Conservation (phyloP, 202 grass and related monocot species). For the Digitaria exilis region DNA sequence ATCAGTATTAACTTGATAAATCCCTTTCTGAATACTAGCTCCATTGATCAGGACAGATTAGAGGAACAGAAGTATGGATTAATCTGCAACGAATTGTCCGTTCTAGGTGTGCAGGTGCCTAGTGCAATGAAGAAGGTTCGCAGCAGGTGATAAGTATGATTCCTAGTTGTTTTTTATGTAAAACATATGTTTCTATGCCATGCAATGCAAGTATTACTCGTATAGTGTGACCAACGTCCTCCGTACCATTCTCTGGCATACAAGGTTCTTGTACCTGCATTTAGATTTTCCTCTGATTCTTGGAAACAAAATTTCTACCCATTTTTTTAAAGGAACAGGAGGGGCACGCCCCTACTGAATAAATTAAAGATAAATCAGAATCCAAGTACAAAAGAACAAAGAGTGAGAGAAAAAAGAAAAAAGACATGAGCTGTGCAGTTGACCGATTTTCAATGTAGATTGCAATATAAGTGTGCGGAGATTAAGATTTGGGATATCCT, state of each 20-base stretch:
- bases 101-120: not conserved
- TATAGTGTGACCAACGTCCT: not conserved
- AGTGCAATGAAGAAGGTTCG: slow-evolving; percentile 8
- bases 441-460: not conserved
- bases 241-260: not conserved
- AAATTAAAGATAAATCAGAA: too few relatives aligned
- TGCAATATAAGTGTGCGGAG: not conserved
- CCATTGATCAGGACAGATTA: not conserved
- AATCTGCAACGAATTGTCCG: slow-evolving; percentile 11
- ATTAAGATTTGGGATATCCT: not conserved
- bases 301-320: not conserved
- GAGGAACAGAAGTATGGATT: slow-evolving; percentile 15
- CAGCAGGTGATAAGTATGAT: slow-evolving; percentile 16
- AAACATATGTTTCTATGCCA: not conserved
- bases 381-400: too few relatives aligned
- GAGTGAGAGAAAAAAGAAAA: too few relatives aligned
- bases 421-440: too few relatives aligned
- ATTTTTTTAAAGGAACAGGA: too few relatives aligned
- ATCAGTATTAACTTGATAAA: slow-evolving; percentile 23
- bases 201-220: slow-evolving; percentile 11
- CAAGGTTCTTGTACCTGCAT: slow-evolving; percentile 20
- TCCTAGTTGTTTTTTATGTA: slow-evolving; percentile 1
- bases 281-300: not conserved
- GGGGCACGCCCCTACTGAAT: too few relatives aligned
- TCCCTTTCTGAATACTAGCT: slow-evolving; percentile 8